These are phyloP conservation scores for Nemania abortiva DNA, from an alignment of 2,329 filamentous ascomycete species.

Conservation along the genomic window DNA sequence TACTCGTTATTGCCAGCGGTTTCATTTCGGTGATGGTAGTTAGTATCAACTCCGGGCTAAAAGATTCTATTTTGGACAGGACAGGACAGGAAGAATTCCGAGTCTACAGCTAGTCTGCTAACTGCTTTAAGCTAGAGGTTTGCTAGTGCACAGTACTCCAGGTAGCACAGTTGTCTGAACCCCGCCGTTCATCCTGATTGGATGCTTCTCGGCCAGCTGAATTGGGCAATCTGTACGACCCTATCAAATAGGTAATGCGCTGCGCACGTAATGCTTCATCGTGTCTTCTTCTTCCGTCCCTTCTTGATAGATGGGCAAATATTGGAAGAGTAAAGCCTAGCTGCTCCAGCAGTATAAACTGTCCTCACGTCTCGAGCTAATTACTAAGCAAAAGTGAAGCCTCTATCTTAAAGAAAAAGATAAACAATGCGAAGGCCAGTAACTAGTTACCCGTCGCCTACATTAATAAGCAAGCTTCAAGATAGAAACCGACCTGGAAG, in stretches of 20 bases:
- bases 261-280: neutral
- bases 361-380: neutral
- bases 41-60: conserved; percentile 17
- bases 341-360: too few species aligned
- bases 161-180: neutral
- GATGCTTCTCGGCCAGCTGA: conserved; percentile 36
- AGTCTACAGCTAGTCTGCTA: conserved; percentile 21
- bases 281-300: too few species aligned
- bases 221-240: conserved; percentile 30
- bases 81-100: conserved; percentile 28
- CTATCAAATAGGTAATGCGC: too few species aligned
- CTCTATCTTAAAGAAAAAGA: neutral
- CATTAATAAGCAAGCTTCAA: conserved; percentile 30
- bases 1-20: neutral
- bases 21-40: conserved; percentile 31
- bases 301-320: neutral
- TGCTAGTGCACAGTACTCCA: conserved; percentile 10
- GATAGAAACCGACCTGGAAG: neutral
- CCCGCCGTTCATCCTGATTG: conserved; percentile 27
- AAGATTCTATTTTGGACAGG: neutral
- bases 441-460: neutral
- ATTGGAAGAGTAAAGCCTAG: too few species aligned
- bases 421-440: too few species aligned
- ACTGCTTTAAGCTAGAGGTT: conserved; percentile 21
- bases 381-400: neutral